Evolutionary conservation across 2,329 filamentous ascomycete genomes (phyloP).

Genomic region (Myriangium duriaei): DNA sequence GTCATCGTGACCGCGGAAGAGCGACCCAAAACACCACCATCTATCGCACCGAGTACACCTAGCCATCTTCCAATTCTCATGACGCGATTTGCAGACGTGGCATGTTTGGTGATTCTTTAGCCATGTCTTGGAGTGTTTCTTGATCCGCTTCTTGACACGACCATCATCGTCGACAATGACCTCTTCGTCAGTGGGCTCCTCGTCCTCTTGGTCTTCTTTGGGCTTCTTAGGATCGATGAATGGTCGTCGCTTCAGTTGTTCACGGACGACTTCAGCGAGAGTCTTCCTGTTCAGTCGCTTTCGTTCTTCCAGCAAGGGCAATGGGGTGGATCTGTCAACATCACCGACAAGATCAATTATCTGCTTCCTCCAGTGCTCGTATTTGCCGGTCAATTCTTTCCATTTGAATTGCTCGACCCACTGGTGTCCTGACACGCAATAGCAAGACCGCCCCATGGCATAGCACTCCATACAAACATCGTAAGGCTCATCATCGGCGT

Average conservation of each 20-base stretch:
- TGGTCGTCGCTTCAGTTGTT: conserved; percentile 66
- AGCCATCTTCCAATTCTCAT: conserved; percentile 75
- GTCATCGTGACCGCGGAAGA: conserved; percentile 84
- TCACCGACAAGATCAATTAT: conserved; percentile 60
- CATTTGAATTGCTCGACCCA: conserved; percentile 94
- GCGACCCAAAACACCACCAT: conserved; percentile 82
- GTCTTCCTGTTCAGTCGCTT: conserved; percentile 60
- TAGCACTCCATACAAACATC: conserved; percentile 98
- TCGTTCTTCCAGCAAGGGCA: conserved; percentile 57
- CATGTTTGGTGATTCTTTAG: conserved; percentile 46
- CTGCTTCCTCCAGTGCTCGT: conserved; percentile 71
- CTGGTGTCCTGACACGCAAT: conserved; percentile 68
- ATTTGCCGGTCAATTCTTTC: conserved; percentile 61
- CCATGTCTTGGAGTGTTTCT: conserved; percentile 41
- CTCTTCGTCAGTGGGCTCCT: conserved; percentile 36
- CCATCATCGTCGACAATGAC: conserved; percentile 53
- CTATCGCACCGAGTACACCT: conserved; percentile 64
- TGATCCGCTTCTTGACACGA: conserved; percentile 51
- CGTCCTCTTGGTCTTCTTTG: conserved; percentile 26
- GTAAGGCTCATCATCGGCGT: conserved; percentile 69
- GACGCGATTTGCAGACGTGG: conserved; percentile 71
- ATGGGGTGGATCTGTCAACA: conserved; percentile 39
- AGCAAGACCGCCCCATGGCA: conserved; percentile 88
- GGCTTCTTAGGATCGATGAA: conserved; percentile 70
- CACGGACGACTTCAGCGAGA: conserved; percentile 85